Conservation (phyloP, 2,329 filamentous ascomycete genomes). For the Didymella glomerata region DNA sequence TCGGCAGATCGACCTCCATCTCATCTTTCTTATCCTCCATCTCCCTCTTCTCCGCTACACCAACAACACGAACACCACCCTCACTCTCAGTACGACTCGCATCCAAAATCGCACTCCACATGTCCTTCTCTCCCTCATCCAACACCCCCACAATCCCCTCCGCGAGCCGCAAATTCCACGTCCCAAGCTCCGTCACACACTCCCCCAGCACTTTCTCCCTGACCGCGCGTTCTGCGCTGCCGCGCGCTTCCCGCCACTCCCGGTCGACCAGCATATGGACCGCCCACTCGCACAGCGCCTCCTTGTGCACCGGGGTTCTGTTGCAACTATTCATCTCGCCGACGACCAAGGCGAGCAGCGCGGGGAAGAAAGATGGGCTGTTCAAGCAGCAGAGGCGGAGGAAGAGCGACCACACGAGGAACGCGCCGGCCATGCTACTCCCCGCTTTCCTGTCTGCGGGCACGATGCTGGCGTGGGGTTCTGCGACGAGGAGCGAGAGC, state of each 20-base stretch:
- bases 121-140: conserved; percentile 15
- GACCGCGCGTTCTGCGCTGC: conserved; percentile 17
- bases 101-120: conserved; percentile 42
- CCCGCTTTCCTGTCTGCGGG: conserved; percentile 48
- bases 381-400: conserved; percentile 47
- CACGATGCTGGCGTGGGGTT: conserved; percentile 32
- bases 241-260: conserved; percentile 46
- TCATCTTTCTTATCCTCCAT: conserved; percentile 1
- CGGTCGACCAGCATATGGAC: conserved; percentile 56
- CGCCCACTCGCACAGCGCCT: conserved; percentile 61
- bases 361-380: conserved; percentile 48
- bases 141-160: conserved; percentile 41
- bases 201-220: conserved; percentile 23
- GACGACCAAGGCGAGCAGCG: conserved; percentile 52
- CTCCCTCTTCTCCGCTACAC: conserved; percentile 5
- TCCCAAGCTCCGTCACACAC: conserved; percentile 50
- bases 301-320: conserved; percentile 45
- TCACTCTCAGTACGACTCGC: conserved; percentile 34
- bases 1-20: background rate
- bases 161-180: conserved; percentile 51
- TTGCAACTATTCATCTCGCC: conserved; percentile 41
- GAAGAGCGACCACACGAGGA: conserved; percentile 55
- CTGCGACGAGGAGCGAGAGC: background rate
- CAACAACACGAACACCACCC: conserved; percentile 20
- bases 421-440: conserved; percentile 54